phyloP scores from a whole-genome alignment of 1,139 yeast species.

The Hansenula sp. region DNA sequence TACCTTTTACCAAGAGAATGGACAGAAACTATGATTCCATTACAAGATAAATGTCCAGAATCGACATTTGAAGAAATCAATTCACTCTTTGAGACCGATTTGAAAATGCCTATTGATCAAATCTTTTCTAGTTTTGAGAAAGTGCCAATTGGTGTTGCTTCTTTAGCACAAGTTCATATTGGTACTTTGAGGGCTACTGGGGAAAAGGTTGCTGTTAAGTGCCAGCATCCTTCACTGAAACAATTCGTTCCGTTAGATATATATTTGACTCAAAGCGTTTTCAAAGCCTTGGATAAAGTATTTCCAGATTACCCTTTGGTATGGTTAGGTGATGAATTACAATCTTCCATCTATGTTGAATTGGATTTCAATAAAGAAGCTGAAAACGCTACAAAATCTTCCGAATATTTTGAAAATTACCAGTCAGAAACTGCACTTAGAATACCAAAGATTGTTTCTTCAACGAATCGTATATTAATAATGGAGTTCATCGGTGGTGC shows the following conservation, averaged over 20 bases:
- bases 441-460: conserved; percentile 68
- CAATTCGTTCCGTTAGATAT: conserved; percentile 92
- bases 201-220: conserved; percentile 83
- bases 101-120: conserved; percentile 61
- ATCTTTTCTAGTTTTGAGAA: conserved; percentile 64
- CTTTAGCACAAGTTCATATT: conserved; percentile 90
- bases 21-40: conserved; percentile 92
- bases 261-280: conserved; percentile 70
- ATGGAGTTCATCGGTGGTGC: conserved; percentile 89
- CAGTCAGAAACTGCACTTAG: conserved; percentile 67
- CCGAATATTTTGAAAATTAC: conserved; percentile 56
- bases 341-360: conserved; percentile 80
- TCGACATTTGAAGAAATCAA: conserved; percentile 69
- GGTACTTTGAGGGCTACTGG: conserved; percentile 63
- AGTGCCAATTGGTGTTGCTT: conserved; percentile 89
- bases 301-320: conserved; percentile 92
- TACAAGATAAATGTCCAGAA: conserved; percentile 87
- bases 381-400: conserved; percentile 66
- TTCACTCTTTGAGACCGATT: conserved; percentile 62
- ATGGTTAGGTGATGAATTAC: conserved; percentile 93
- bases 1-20: conserved; percentile 89
- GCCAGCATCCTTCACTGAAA: conserved; percentile 86
- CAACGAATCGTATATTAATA: conserved; percentile 67
- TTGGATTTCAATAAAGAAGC: conserved; percentile 88
- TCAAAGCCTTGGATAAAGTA: conserved; percentile 65